These are phyloP conservation scores for Nyssa sinensis DNA, from an alignment of 148 eudicot genomes.

Conservation along the genomic window DNA sequence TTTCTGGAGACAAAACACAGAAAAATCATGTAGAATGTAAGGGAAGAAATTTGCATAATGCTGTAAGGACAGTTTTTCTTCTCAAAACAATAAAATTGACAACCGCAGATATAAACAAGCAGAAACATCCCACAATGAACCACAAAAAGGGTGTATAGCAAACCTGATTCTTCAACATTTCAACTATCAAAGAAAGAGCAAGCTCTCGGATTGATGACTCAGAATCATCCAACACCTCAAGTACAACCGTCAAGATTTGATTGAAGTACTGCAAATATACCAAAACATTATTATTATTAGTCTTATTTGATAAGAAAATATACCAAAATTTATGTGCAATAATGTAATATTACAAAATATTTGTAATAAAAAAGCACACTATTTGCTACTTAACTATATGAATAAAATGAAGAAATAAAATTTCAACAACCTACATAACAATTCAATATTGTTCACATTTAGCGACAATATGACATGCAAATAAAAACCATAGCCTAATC, in stretches of 20 bases:
- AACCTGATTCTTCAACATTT: constrained; percentile 77
- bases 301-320: neutral
- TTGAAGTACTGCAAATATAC: constrained; percentile 46
- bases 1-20: constrained; percentile 49
- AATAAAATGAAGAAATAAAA: neutral
- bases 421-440: neutral
- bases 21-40: constrained; percentile 4
- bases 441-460: neutral
- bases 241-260: constrained; percentile 83
- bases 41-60: neutral
- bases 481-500: no score
- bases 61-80: neutral
- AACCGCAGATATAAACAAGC: neutral
- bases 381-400: neutral
- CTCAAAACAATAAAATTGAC: neutral
- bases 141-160: neutral
- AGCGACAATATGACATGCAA: no score
- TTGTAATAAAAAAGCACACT: no score
- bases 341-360: neutral
- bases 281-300: no score
- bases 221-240: constrained; percentile 81
- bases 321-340: neutral
- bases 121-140: neutral
- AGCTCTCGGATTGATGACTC: constrained; percentile 73
- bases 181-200: constrained; percentile 64